Conservation (phyloP, 2,329 filamentous ascomycete genomes). For the Fusarium hainanense region DNA sequence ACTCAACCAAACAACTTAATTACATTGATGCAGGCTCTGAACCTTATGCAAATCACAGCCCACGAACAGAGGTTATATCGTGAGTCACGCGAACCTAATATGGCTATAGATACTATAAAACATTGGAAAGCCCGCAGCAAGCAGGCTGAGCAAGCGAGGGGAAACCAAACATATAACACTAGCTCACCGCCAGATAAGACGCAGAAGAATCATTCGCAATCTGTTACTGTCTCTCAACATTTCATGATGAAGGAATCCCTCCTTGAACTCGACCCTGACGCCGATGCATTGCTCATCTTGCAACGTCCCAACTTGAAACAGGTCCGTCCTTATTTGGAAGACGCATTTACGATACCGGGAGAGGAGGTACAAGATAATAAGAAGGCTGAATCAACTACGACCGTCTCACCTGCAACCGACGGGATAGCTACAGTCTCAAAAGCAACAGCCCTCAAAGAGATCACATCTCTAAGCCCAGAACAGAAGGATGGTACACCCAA, state of each 20-base stretch:
- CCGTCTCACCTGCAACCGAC: no score
- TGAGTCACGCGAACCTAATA: background rate
- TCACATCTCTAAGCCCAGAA: background rate
- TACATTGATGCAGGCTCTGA: background rate
- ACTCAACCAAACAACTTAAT: no score
- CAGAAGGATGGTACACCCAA: background rate
- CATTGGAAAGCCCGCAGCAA: background rate
- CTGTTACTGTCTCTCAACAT: background rate
- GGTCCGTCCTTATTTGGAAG: background rate
- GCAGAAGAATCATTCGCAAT: background rate
- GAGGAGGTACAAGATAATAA: background rate
- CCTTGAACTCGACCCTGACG: background rate
- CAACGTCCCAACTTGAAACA: background rate
- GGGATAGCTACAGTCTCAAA: no score
- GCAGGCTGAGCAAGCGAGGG: background rate
- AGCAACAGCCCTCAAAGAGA: background rate
- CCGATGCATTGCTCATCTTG: background rate
- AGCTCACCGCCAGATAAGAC: rapidly evolving
- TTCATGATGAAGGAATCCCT: background rate
- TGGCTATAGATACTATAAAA: background rate
- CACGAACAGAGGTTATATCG: background rate
- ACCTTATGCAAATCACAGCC: background rate
- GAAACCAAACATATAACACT: background rate
- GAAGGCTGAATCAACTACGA: no score
- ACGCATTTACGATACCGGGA: background rate